A percentile compares a stretch with the other conserved stretches of the same genome.
These are phyloP conservation scores for Capsicum pubescens DNA, from an alignment of 257 asterid genomes.

Conservation along the genomic window DNA sequence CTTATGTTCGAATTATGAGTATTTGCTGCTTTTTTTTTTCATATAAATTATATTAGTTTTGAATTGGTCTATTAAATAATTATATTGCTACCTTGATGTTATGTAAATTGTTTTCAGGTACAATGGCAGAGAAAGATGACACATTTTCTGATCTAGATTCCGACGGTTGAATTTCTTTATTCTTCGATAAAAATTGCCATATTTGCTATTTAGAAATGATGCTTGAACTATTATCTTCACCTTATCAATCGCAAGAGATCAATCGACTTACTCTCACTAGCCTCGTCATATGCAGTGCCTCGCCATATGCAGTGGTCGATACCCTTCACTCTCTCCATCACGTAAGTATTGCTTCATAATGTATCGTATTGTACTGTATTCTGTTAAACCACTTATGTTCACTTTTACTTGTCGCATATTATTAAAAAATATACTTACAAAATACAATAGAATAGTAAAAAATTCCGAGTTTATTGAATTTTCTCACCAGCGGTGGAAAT, in stretches of 20 bases:
- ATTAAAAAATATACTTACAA: no score
- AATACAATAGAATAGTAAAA: no score
- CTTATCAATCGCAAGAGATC: slow-evolving; percentile 81
- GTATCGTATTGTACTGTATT: no score
- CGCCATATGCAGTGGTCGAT: slow-evolving; percentile 71
- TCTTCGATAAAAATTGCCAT: slow-evolving; percentile 82
- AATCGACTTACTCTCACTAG: slow-evolving; percentile 87
- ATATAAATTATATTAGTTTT: no score
- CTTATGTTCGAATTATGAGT: no score
- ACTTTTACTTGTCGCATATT: no score
- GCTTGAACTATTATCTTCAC: slow-evolving; percentile 70
- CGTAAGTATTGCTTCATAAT: slow-evolving; percentile 39
- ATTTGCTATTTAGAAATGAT: slow-evolving; percentile 69
- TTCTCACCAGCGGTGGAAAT: background rate
- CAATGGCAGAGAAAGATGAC: slow-evolving; percentile 39
- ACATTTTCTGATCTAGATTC: background rate
- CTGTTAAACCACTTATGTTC: no score
- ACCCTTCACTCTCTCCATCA: slow-evolving; percentile 72
- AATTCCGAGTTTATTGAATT: background rate
- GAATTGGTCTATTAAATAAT: no score
- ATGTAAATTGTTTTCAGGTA: no score
- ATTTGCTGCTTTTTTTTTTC: no score
- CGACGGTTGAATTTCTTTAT: slow-evolving; percentile 31
- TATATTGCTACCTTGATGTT: no score
- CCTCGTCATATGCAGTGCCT: slow-evolving; percentile 77